Base-by-base conservation (phyloP, 768 basidiomycete species). In the Russula virescens region DNA sequence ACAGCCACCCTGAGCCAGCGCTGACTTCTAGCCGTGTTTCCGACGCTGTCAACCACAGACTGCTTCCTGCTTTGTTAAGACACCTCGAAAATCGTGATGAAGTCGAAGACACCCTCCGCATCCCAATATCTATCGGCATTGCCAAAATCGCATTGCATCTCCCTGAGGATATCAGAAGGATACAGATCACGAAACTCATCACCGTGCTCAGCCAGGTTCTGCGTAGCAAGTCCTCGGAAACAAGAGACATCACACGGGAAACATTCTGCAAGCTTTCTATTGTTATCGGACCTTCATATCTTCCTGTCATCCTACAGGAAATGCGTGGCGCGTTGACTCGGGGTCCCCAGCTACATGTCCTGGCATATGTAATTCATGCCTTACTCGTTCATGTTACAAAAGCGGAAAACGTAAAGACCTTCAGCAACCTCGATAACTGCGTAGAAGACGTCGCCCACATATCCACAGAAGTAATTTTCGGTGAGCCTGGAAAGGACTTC, bases 141-240 rank as follows among this genome's bases (percentile, higher is more conserved):
- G 85, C 89, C 61, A 86, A 87, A 54, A 85, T 99, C 23, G 89
- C 94, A 2, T 78, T 83, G 64, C 84, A 91, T 69, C 82, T 98
- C 28, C 95, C 97, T 0, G 74, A 75, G 18, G 73, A 78, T 1
- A 74, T 77, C 0, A 82, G 86, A 11, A 81, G 87, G 38, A 76
- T 82, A 0, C 93, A 97, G 66, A 81, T 94, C 25, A 76, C 82
- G 0, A 83, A 87, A 28, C 76, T 98, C 14, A 71, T 98, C 63
- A 98, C 93, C 1, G 83, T 89, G 25, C 81, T 98, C 59, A 85
- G 88, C 68, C 96, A 98, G 70, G 87, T 89, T 42, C 78, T 99
- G 45, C 88, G 93, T n/a, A 97, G 93, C 72, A 88, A 84, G 68
- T 94, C 94, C 16, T 93, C 95, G 71, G 94, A 98, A 68, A 93